phyloP scores from a whole-genome alignment of 495 filamentous ascomycete species.

The Astrothelium macrocarpum region DNA sequence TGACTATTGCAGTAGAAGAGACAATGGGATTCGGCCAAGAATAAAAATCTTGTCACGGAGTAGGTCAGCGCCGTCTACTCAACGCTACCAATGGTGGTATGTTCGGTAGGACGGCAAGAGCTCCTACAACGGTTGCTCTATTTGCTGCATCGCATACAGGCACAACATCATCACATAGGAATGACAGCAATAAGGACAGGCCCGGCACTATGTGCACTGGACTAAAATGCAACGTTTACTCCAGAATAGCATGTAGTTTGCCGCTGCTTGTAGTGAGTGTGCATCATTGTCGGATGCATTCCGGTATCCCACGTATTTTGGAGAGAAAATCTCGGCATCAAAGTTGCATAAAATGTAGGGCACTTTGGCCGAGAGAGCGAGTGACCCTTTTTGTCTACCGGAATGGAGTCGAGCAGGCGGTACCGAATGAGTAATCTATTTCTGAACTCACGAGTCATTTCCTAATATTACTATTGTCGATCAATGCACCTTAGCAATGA shows the following conservation, averaged over 20 bases:
- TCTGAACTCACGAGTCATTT: not conserved
- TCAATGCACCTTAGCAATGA: not conserved
- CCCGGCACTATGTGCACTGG: not conserved
- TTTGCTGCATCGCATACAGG: not conserved
- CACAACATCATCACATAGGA: not conserved
- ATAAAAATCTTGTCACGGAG: slow-evolving; percentile 35
- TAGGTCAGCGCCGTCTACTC: too few relatives aligned
- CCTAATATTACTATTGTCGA: not conserved
- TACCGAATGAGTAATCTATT: not conserved
- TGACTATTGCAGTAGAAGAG: slow-evolving; percentile 96
- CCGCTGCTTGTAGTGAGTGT: not conserved
- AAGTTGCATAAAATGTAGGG: too few relatives aligned
- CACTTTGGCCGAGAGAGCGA: too few relatives aligned
- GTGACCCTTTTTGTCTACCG: not conserved
- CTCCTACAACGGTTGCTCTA: not conserved
- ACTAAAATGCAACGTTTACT: not conserved
- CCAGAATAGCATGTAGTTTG: not conserved
- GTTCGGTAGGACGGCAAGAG: not conserved
- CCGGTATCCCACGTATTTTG: not conserved
- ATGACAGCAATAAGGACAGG: not conserved
- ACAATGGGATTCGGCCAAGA: slow-evolving; percentile 99
- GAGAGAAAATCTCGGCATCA: not conserved
- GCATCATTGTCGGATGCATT: not conserved
- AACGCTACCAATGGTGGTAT: not conserved
- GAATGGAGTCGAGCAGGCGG: not conserved